Evolutionary conservation across 192 early-diverging fungal genomes (phyloP).

Genomic region (Coemansia reversa): DNA sequence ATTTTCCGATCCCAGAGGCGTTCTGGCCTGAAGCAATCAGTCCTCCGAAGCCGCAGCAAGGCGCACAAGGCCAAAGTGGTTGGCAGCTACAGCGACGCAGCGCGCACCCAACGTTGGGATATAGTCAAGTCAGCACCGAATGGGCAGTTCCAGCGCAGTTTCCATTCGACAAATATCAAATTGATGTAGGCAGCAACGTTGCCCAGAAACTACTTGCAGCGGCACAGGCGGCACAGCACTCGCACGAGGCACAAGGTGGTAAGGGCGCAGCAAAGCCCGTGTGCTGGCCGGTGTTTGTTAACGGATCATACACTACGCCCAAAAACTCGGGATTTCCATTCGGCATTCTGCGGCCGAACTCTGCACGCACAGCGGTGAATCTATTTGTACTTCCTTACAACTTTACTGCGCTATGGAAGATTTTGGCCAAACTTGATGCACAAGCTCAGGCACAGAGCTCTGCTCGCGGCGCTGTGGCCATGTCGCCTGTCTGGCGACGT

Average conservation of each 20-base stretch:
- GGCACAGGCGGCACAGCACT: slow-evolving; percentile 41
- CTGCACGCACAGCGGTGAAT: slow-evolving; percentile 64
- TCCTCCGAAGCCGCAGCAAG: slow-evolving; percentile 17
- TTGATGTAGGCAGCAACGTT: slow-evolving; percentile 60
- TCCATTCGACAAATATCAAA: slow-evolving; percentile 73
- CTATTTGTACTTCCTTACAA: slow-evolving; percentile 79
- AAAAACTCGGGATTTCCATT: slow-evolving; percentile 67
- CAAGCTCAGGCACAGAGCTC: slow-evolving; percentile 30
- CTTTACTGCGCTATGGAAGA: slow-evolving; percentile 69
- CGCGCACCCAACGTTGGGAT: slow-evolving; percentile 67
- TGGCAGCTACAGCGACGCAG: slow-evolving; percentile 52
- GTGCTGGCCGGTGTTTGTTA: slow-evolving; percentile 60
- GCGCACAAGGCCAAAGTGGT: slow-evolving; percentile 7
- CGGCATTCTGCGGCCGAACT: slow-evolving; percentile 70
- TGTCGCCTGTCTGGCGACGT: slow-evolving; percentile 54
- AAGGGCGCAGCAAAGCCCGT: slow-evolving; percentile 59
- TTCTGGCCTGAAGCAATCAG: slow-evolving; percentile 63
- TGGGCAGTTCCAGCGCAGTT: slow-evolving; percentile 70
- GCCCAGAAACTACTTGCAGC: slow-evolving; percentile 62
- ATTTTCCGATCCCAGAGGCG: slow-evolving; percentile 75
- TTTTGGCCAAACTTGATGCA: slow-evolving; percentile 57
- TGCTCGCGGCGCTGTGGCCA: slow-evolving; percentile 22
- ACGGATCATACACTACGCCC: slow-evolving; percentile 59
- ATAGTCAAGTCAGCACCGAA: slow-evolving; percentile 54
- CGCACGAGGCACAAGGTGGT: slow-evolving; percentile 41